A percentile compares a stretch with the other conserved stretches of the same genome.
Conservation (phyloP, 108 stramenopile species). For the Fragilariopsis cylindrus region DNA sequence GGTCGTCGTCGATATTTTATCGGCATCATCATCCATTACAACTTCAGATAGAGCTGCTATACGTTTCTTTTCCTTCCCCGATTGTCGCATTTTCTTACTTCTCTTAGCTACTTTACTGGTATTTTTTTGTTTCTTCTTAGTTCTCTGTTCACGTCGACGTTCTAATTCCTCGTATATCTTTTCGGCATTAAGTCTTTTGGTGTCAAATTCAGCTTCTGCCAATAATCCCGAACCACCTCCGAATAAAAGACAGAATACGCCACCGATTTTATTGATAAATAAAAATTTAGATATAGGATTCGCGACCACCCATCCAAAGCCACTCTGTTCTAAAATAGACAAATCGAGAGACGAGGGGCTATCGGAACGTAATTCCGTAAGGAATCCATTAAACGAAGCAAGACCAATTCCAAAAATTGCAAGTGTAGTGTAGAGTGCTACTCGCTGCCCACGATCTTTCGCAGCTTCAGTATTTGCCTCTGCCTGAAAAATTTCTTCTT, state of each 20-base stretch:
- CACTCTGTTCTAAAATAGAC: constrained; percentile 43
- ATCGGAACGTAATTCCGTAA: constrained; percentile 51
- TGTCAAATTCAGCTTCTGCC: constrained; percentile 67
- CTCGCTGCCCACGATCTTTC: constrained; percentile 61
- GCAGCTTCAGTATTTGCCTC: constrained; percentile 83
- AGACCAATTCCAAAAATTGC: constrained; percentile 41
- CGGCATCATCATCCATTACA: constrained; percentile 37
- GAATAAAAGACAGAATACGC: constrained; percentile 50
- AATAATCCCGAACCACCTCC: constrained; percentile 63
- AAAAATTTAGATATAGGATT: constrained; percentile 55
- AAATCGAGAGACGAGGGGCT: constrained; percentile 1
- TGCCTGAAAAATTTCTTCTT: constrained; percentile 69
- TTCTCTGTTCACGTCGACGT: constrained; percentile 45
- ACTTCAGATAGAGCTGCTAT: constrained; percentile 72
- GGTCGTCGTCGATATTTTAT: neutral
- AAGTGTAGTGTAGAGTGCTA: constrained; percentile 49
- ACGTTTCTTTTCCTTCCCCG: constrained; percentile 67
- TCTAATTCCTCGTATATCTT: constrained; percentile 80
- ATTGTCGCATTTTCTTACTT: constrained; percentile 51
- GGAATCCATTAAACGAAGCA: constrained; percentile 75
- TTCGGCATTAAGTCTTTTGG: constrained; percentile 72
- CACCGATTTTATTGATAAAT: constrained; percentile 78
- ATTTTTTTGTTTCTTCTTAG: neutral
- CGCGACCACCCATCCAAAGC: constrained; percentile 75
- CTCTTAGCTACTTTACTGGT: constrained; percentile 19